Conservation (phyloP, 83 land plant species). For the Diphasiastrum complanatum region DNA sequence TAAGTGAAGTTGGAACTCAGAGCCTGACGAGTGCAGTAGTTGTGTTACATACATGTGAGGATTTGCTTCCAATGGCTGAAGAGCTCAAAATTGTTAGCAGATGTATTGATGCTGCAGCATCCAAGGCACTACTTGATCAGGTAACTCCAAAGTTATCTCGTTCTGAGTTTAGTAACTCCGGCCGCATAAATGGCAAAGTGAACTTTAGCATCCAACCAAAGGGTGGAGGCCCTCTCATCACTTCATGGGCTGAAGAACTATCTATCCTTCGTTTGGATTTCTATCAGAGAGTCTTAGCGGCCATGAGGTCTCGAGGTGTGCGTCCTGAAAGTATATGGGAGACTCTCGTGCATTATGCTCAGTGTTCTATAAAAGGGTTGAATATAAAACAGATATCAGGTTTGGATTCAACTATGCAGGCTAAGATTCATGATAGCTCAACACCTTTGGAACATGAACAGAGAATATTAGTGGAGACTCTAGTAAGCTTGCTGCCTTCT, state of each 20-base stretch:
- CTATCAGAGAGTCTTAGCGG: slow-evolving; percentile 49
- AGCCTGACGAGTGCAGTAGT: slow-evolving; percentile 44
- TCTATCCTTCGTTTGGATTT: slow-evolving; percentile 48
- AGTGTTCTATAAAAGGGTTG: slow-evolving; percentile 55
- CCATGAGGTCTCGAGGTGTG: slow-evolving; percentile 58
- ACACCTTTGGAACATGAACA: slow-evolving; percentile 46
- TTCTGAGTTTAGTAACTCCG: slow-evolving; percentile 13
- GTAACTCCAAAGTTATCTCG: slow-evolving; percentile 29
- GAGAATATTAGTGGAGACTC: slow-evolving; percentile 56
- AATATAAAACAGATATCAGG: slow-evolving; percentile 25
- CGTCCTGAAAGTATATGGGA: slow-evolving; percentile 48
- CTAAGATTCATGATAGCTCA: neutral
- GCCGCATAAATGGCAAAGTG: neutral
- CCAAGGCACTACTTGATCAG: slow-evolving; percentile 24
- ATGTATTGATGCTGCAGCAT: slow-evolving; percentile 56
- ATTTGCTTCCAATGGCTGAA: slow-evolving; percentile 47
- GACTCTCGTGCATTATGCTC: slow-evolving; percentile 60
- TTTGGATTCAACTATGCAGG: no score
- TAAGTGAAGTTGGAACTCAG: slow-evolving; percentile 45
- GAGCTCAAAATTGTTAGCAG: slow-evolving; percentile 50
- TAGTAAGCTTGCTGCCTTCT: slow-evolving; percentile 60
- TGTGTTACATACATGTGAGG: slow-evolving; percentile 42
- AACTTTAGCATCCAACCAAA: slow-evolving; percentile 23
- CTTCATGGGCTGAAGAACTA: slow-evolving; percentile 77
- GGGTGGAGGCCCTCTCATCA: no score